Evolutionary conservation across 345 rosid genomes (phyloP), one percentile per base, ranked within the genome.

Genomic region (Trapa bicornis): DNA sequence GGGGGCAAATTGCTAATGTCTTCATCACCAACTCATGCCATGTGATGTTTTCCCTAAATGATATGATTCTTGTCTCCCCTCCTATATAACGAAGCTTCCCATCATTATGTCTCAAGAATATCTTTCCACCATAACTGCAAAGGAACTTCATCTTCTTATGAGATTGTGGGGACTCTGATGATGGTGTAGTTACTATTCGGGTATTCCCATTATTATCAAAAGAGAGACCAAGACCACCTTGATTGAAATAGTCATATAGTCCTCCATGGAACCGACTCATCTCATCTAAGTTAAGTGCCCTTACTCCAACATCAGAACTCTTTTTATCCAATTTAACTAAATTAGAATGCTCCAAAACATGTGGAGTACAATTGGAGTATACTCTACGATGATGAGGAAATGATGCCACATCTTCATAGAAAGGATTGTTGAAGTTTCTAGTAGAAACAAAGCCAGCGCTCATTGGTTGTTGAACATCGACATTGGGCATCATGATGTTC

Each of bases 61-160:
- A 85, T 72, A 93, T 77, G 41, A 89, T 93, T 52, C 96, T 78
- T 39, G 94, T 90, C 64, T 93, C 98, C 4, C 98, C 98, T 13
- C 97, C 98, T 8, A 81, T 92, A 75, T 90, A 93, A 56, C 96
- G 86, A 65, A 93, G 89, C 78, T 84, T 90, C 67, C 94, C 88
- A 33, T 93, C 97, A 50, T 74, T 79, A 22, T 96, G 96, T 73
- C 98, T 72, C 0, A 94, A 96, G 47, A 93, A 79, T 67, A 93
- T 84, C 71, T 79, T 83, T 16, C 98, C 98, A 1, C 89, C 94
- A 42, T 83, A 90, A 74, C 98, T 93, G 71, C 94, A 93, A 6
- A 93, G 88, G 70, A 93, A 75, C 75, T 93, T 90, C 81, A 90
- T 79, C 71, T 82, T 82, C 17, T 78, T 75, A 72, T 71, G 70